A percentile compares a stretch with the other conserved stretches of the same genome.
Conservation (phyloP, 257 asterid genomes). For the Nicotiana tabacum region DNA sequence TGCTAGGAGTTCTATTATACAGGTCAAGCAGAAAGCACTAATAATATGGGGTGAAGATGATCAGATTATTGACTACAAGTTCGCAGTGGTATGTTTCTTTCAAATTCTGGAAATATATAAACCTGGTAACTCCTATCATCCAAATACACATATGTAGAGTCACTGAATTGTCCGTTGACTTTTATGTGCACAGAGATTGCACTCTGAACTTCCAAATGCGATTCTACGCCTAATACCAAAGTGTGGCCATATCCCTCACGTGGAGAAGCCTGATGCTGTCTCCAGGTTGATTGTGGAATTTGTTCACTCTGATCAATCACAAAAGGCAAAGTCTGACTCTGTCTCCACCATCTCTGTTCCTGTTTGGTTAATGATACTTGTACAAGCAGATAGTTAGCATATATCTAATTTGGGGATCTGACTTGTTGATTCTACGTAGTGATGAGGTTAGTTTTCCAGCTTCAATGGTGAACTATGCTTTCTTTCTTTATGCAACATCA, state of each 20-base stretch:
- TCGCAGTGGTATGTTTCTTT: conserved; percentile 55
- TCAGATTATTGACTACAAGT: conserved; percentile 72
- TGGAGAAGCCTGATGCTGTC: conserved; percentile 73
- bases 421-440: background rate
- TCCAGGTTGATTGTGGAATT: conserved; percentile 61
- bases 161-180: background rate
- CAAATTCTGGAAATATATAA: background rate
- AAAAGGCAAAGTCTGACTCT: background rate
- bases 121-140: background rate
- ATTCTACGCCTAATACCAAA: conserved; percentile 59
- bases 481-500: background rate
- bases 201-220: conserved; percentile 70
- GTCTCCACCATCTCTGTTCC: background rate
- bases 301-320: conserved; percentile 27
- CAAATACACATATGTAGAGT: background rate
- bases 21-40: conserved; percentile 85
- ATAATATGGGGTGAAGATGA: conserved; percentile 90
- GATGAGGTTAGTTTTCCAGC: background rate
- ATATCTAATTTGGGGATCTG: background rate
- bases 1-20: conserved; percentile 8
- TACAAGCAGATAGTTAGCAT: background rate
- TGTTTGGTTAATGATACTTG: background rate
- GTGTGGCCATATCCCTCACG: conserved; percentile 93
- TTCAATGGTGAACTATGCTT: background rate
- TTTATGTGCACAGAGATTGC: conserved; percentile 53